These are phyloP conservation scores for Ogataea paradorogensis DNA, from an alignment of 805 yeast species.

Conservation along the genomic window DNA sequence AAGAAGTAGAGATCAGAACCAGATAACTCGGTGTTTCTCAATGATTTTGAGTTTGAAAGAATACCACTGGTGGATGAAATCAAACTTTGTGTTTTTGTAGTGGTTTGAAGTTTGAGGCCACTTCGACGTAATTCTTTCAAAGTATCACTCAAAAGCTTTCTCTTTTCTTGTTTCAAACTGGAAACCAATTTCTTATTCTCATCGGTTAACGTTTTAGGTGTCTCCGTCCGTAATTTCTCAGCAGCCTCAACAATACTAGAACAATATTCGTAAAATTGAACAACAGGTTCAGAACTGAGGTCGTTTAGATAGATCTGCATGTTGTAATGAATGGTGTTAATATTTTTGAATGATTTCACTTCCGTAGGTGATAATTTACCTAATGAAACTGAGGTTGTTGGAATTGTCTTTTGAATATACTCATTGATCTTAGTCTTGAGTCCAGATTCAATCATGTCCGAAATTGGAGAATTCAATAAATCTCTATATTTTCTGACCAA, in stretches of 20 bases:
- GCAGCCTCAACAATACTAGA: constrained; percentile 53
- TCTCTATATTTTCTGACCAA: constrained; percentile 77
- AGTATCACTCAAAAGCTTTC: constrained; percentile 71
- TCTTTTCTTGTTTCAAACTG: constrained; percentile 76
- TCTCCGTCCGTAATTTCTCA: constrained; percentile 64
- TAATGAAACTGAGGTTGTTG: background rate
- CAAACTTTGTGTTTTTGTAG: constrained; percentile 59
- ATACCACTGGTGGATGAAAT: constrained; percentile 64
- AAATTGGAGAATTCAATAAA: constrained; percentile 50
- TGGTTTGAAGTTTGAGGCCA: constrained; percentile 69
- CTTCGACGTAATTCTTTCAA: constrained; percentile 69
- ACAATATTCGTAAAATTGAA: constrained; percentile 54
- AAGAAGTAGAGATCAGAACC: constrained; percentile 56
- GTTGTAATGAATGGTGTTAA: constrained; percentile 48
- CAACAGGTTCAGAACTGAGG: constrained; percentile 37
- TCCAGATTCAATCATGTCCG: constrained; percentile 59
- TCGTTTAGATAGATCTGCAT: constrained; percentile 47
- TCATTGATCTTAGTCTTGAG: constrained; percentile 24
- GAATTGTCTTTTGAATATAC: constrained; percentile 5
- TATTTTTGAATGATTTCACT: constrained; percentile 51
- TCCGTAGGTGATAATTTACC: constrained; percentile 22
- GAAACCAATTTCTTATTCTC: constrained; percentile 71
- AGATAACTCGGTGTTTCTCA: constrained; percentile 38
- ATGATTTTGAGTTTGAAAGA: constrained; percentile 51
- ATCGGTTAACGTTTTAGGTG: constrained; percentile 69